phyloP scores from a whole-genome alignment of 2,329 filamentous ascomycete species.

The Pseudocercospora cruenta region DNA sequence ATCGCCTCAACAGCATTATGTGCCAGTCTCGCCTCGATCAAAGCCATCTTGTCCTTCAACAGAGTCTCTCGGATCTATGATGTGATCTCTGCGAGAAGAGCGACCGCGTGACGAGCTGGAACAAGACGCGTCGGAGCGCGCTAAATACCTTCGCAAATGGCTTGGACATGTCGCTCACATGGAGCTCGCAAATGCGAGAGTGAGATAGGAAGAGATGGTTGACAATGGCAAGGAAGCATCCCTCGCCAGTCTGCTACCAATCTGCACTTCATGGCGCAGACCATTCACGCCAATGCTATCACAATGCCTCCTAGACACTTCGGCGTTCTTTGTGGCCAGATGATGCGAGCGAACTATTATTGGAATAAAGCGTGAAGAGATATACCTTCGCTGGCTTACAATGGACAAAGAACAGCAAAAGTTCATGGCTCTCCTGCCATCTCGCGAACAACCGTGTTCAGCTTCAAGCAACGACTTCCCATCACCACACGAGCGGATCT shows the following conservation, averaged over 20 bases:
- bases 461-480: neutral
- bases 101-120: neutral
- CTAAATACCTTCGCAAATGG: neutral
- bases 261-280: neutral
- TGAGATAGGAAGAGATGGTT: neutral
- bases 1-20: neutral
- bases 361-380: neutral
- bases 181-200: neutral
- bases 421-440: neutral
- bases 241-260: neutral
- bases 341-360: neutral
- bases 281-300: neutral
- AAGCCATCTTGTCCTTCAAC: neutral
- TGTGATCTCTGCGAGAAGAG: neutral
- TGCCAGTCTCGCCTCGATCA: neutral
- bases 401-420: neutral
- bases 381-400: neutral
- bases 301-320: neutral
- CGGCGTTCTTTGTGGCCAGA: neutral
- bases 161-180: neutral
- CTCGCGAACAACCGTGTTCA: neutral
- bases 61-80: neutral
- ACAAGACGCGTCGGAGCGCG: neutral
- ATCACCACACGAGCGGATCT: neutral
- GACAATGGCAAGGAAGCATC: neutral